Evolutionary conservation across 1,284 basidiomycete genomes (phyloP), one percentile per base, ranked within the genome.

Genomic region (Apiotrichum laibachii): DNA sequence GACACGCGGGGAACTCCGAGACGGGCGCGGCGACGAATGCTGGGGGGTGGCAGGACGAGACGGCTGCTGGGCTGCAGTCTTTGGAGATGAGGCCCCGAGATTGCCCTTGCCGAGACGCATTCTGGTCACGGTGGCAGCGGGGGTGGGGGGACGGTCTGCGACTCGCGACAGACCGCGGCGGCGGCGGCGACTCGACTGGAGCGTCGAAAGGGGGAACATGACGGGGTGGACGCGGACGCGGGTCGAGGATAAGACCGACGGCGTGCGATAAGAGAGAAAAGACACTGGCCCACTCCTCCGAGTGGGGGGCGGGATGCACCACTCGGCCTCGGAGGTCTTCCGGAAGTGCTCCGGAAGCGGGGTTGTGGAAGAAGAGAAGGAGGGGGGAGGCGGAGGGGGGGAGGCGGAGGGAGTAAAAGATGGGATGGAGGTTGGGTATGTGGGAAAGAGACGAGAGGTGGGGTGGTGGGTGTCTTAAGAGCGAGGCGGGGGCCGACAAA

Each of bases 1-100:
- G 3, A 6, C 7, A 11, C 49, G 35, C 49, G 49, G 49, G 39
- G 47, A 49, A 35, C 18, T 37, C 47, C 49, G 49, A 50, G 49
- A 50, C 21, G 35, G 49, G 7, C 49, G 49, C 33, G 47, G 47
- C 31, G 47, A 49, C 16, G 33, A 9, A 33, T 34, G 47, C 47
- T n/a, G 34, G 2, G 5, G 19, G 1, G 19, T 4, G 4, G 43
- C 19, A 44, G 43, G 19, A 5, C 5, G 10, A 3, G n/a, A n/a
- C 19, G 8, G 43, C 19, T 19, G 43, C n/a, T 49, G 22, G 6
- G 31, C 31, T 18, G 12, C 11, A 4, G 9, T 21, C 26, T 34
- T 48, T 31, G 31, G 47, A 5, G 47, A 11, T 7, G 33, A 10
- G 1, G 19, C 18, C 21, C 43, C 43, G 11, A 21, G 43, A 10